These are phyloP conservation scores for Penicillium brevicompactum DNA, from an alignment of 2,329 filamentous ascomycete species.

Conservation along the genomic window DNA sequence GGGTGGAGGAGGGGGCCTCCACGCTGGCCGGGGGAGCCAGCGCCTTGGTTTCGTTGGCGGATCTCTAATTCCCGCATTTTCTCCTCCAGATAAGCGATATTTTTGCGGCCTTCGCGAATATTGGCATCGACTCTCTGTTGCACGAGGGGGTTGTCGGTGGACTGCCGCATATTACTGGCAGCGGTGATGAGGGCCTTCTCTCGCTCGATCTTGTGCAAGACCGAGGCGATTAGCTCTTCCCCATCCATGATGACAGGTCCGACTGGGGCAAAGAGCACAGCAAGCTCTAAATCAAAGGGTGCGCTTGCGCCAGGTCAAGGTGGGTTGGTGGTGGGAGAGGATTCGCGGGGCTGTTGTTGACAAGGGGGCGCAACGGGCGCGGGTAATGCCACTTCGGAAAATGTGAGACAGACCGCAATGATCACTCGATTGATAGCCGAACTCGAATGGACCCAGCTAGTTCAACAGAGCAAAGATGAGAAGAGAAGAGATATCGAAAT, in stretches of 20 bases:
- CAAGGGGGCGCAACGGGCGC: conserved; percentile 23
- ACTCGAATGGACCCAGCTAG: neutral
- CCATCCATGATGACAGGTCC: conserved; percentile 54
- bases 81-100: conserved; percentile 94
- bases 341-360: conserved; percentile 33
- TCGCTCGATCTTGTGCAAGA: conserved; percentile 96
- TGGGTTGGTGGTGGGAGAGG: conserved; percentile 21
- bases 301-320: conserved; percentile 12
- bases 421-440: neutral
- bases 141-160: conserved; percentile 90
- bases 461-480: neutral
- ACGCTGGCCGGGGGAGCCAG: conserved; percentile 51
- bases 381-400: conserved; percentile 29
- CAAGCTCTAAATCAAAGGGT: conserved; percentile 15
- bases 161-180: conserved; percentile 91
- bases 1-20: conserved; percentile 63
- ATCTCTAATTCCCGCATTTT: conserved; percentile 85
- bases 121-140: conserved; percentile 88
- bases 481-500: neutral
- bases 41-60: conserved; percentile 66
- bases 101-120: conserved; percentile 89
- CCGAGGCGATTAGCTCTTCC: conserved; percentile 71
- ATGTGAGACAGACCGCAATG: conserved; percentile 19
- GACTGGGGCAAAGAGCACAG: conserved; percentile 12
- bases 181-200: conserved; percentile 94